These are phyloP conservation scores for Fagopyrum tataricum DNA, from an alignment of 148 eudicot genomes.

Conservation along the genomic window DNA sequence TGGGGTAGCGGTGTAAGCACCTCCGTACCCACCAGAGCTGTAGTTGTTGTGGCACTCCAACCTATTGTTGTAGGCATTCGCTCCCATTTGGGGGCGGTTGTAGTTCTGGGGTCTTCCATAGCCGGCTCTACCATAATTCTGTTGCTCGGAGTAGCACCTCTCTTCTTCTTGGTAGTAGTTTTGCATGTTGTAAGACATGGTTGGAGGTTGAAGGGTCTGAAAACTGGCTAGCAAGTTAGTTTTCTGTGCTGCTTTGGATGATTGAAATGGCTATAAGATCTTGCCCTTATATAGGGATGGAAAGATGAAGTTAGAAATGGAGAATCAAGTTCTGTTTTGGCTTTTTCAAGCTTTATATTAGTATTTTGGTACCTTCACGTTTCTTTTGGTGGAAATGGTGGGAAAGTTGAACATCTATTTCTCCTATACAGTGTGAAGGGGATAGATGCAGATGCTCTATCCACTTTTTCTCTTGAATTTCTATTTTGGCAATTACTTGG, in stretches of 20 bases:
- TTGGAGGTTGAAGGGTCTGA: background rate
- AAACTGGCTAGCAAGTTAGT: background rate
- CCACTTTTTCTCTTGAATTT: background rate
- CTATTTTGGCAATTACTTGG: background rate
- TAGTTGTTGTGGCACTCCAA: background rate
- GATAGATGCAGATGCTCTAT: background rate
- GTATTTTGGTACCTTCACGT: background rate
- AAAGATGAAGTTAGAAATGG: background rate
- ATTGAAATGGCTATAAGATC: background rate
- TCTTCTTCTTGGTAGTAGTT: background rate
- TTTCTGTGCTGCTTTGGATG: background rate
- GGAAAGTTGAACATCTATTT: background rate
- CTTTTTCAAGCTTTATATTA: background rate
- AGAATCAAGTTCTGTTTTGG: background rate
- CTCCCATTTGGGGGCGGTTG: background rate
- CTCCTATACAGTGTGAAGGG: background rate
- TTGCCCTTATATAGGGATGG: background rate
- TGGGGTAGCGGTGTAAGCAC: background rate
- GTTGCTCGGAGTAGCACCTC: constrained; percentile 8
- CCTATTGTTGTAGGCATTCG: background rate
- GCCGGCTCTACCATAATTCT: background rate
- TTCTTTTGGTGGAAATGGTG: background rate
- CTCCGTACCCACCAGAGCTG: background rate
- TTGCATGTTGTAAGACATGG: constrained; percentile 7
- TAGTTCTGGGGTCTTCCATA: background rate